Base-by-base conservation (phyloP, 2,329 filamentous ascomycete genomes). In the Paramyrothecium sp. region DNA sequence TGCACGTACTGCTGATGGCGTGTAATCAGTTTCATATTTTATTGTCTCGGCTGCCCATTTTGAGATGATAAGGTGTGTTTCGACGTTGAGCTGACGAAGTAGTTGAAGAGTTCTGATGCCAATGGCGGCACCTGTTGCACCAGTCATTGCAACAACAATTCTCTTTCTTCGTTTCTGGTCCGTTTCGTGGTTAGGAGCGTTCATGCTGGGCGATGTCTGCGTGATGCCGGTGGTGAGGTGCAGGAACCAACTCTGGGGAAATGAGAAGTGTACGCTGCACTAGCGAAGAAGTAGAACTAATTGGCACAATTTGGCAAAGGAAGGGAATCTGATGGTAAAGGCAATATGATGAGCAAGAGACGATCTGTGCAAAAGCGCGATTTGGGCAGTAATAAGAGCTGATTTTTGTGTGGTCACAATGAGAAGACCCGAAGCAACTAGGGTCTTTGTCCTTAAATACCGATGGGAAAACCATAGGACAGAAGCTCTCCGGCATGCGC, bases 151-250 rank as follows among this genome's bases (percentile, higher is more conserved):
- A 12, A 64, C 59, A 21, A 64, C 54, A 22, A 64, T 61, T 48
- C 49, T 56, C 38, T 60, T 61, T 41, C 56, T 55, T 2, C 46
- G 22, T 8, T 44, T 17, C 20, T 54, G 22, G 71, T 76, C 77
- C 0, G 64, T 79, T 30, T 78, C 78, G 13, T 44, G 38, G 13
- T 44, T 19, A 4, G 38, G 13, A 44, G 38, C 13, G 13, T 44
- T 44, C 38, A 44, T 44, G 4, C 7, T 44, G 7, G n/a, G 38
- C 38, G n/a, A 44, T 44, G 5, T 44, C 13, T 4, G 38, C 4
- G 4, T 44, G 38, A 44, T 44, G 13, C 16, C 16, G 16, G 33
- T 38, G 33, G 33, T 38, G 33, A 38, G 33, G 33, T 38, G 16
- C 8, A 38, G 33, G 16, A 10, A 38, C 16, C 33, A 16, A 10